Evolutionary conservation across 106 monocot genomes (phyloP), one percentile per base, ranked within the genome.

Genomic region (Dendrobium chrysotoxum): DNA sequence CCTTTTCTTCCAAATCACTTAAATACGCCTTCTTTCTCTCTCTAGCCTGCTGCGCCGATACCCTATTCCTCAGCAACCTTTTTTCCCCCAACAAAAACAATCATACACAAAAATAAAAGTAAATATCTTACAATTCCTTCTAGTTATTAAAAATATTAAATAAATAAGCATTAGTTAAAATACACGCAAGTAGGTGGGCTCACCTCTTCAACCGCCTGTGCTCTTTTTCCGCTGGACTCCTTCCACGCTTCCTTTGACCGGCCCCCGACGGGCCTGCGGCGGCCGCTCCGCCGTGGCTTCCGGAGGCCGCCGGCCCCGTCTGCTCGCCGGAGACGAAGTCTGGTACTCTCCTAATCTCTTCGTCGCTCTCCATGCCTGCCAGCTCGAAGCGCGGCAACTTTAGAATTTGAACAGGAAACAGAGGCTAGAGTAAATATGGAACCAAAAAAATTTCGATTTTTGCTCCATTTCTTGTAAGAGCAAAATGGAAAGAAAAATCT

Each of bases 121-220:
- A 23, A 6, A 50, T 15, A 50, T 50, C 50, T 0, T 3, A 50
- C 11, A 50, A 2, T 35, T 35, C 35, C 35, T 35, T 35, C 35
- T 35, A 35, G 3, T 35, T 35, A 35, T 35, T 35, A 35, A 35
- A 35, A 35, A 35, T 35, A 35, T 35, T 35, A 35, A 35, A 50
- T 50, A 4, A 30, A 30, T 3, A 28, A 15, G 4, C 31, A 35
- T 38, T 4, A 61, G 4, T 23, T 13, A 21, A 25, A 61, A n/a
- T 23, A n/a, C 23, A 61, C 5, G 61, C 23, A 61, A n/a, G 61
- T 21, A 23, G 61, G 23, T 23, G 23, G 61, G 46, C 44, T 47
- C 44, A 92, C 96, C 96, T 91, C 84, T 96, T 96, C 47, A 96
- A 88, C n/a, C 96, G 86, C 75, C 90, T 93, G 86, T 96, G 91